Evolutionary conservation across 805 yeast species (phyloP).

Genomic region (Starmerella powellii): DNA sequence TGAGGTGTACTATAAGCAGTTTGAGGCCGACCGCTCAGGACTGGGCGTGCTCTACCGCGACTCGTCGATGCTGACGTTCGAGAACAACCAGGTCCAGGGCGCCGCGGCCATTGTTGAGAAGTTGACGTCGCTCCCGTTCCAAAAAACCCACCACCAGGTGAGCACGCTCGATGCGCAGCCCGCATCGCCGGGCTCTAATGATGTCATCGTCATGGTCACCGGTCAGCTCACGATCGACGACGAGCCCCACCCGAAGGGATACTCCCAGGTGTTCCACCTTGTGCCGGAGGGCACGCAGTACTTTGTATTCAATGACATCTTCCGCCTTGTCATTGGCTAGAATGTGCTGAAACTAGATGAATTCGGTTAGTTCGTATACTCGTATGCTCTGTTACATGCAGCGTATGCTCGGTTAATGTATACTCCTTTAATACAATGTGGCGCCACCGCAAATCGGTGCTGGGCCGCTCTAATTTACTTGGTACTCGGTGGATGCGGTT

Average conservation of each 20-base stretch:
- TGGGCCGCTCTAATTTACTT: no score
- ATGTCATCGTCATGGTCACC: constrained; percentile 93
- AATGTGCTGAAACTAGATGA: not conserved
- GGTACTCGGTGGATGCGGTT: no score
- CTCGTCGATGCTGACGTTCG: constrained; percentile 95
- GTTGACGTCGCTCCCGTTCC: constrained; percentile 76
- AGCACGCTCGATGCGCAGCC: constrained; percentile 97
- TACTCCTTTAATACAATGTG: no score
- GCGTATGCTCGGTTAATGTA: no score
- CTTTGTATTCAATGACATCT: constrained; percentile 91
- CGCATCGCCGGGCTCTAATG: constrained; percentile 73
- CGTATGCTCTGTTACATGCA: no score
- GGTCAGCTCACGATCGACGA: constrained; percentile 90
- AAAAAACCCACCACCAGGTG: constrained; percentile 84
- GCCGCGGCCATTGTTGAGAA: constrained; percentile 87
- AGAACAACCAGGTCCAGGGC: constrained; percentile 88
- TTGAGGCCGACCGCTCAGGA: constrained; percentile 83
- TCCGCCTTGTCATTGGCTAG: constrained; percentile 47
- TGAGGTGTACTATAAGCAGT: constrained; percentile 87
- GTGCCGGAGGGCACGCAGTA: constrained; percentile 85
- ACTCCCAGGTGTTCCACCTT: constrained; percentile 94
- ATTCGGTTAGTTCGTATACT: not conserved
- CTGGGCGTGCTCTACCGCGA: constrained; percentile 92
- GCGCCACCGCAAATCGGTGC: no score
- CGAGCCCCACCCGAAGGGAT: constrained; percentile 89